phyloP scores from a whole-genome alignment of 2,329 filamentous ascomycete genomes.

The Penicillium polonicum region DNA sequence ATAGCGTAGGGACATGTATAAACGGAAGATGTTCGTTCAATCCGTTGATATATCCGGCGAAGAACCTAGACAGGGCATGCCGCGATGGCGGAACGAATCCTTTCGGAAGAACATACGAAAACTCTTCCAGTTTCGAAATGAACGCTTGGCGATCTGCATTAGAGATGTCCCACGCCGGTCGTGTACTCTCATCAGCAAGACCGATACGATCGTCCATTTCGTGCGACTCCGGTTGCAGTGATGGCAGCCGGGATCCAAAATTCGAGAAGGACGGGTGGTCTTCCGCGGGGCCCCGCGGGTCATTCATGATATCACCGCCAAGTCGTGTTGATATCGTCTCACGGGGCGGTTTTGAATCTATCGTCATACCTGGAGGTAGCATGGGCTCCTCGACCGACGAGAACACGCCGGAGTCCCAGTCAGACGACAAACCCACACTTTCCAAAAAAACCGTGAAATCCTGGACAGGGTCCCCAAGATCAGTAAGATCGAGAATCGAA shows the following conservation, averaged over 20 bases:
- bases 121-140: constrained; percentile 46
- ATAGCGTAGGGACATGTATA: constrained; percentile 51
- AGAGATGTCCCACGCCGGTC: constrained; percentile 49
- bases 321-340: constrained; percentile 35
- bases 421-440: constrained; percentile 50
- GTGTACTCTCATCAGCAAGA: constrained; percentile 43
- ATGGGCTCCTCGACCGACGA: constrained; percentile 43
- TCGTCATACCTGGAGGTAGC: constrained; percentile 37
- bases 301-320: constrained; percentile 41
- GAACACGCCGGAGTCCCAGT: constrained; percentile 51
- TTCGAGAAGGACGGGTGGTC: constrained; percentile 49
- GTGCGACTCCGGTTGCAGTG: constrained; percentile 47
- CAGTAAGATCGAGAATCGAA: constrained; percentile 47
- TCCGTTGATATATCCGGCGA: constrained; percentile 54
- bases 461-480: constrained; percentile 50
- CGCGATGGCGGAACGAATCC: constrained; percentile 51
- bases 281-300: constrained; percentile 39
- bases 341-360: constrained; percentile 38
- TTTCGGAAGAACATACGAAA: constrained; percentile 47
- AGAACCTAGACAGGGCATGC: constrained; percentile 49
- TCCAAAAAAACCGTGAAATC: constrained; percentile 51
- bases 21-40: constrained; percentile 54
- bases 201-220: constrained; percentile 46
- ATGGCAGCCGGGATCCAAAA: constrained; percentile 49
- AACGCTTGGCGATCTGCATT: constrained; percentile 48